Evolutionary conservation across 768 basidiomycete species (phyloP).

Genomic region (Amanita molliuscula): DNA sequence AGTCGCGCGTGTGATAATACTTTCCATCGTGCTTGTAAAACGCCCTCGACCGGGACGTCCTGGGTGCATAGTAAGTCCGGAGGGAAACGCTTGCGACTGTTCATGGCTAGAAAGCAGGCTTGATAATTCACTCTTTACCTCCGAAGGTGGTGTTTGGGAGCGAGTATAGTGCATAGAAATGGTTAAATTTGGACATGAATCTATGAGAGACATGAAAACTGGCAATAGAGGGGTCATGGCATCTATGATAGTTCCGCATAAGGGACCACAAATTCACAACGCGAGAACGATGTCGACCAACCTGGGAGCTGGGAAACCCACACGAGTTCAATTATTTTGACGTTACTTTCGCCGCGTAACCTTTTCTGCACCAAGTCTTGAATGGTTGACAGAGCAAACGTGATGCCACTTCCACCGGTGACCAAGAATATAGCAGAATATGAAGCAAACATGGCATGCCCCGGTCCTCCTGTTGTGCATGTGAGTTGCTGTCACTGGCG

Average conservation of each 20-base stretch:
- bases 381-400: constrained; percentile 51
- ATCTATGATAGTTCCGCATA: constrained; percentile 17
- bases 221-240: constrained; percentile 38
- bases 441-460: constrained; percentile 49
- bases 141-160: constrained; percentile 12
- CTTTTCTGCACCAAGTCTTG: constrained; percentile 56
- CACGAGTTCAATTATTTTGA: constrained; percentile 52
- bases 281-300: constrained; percentile 16
- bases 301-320: constrained; percentile 53
- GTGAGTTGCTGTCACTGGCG: constrained; percentile 8
- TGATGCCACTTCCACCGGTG: constrained; percentile 70
- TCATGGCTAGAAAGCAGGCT: constrained; percentile 9
- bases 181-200: constrained; percentile 28
- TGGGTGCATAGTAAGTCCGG: constrained; percentile 17
- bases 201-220: constrained; percentile 20
- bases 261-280: not conserved
- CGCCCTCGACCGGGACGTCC: constrained; percentile 47
- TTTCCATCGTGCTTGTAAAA: constrained; percentile 36
- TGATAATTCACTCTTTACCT: constrained; percentile 12
- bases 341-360: constrained; percentile 35
- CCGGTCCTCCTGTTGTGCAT: constrained; percentile 34
- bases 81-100: constrained; percentile 15
- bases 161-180: constrained; percentile 54
- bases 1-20: constrained; percentile 33
- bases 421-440: constrained; percentile 62